These are phyloP conservation scores for Aleurites moluccanus DNA, from an alignment of 441 rosid species.

Conservation along the genomic window DNA sequence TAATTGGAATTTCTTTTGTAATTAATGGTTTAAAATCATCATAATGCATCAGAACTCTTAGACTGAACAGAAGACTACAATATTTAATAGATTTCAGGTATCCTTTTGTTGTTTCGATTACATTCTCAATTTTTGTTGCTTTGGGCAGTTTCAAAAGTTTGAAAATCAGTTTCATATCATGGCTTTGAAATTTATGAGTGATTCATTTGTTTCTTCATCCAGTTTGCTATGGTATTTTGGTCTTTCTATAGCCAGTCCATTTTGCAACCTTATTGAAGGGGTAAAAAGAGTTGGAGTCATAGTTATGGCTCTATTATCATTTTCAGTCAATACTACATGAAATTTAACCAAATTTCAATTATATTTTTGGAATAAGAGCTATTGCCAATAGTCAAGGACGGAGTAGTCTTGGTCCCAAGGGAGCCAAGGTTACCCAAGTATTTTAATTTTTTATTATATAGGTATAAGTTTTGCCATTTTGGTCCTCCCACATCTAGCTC, in stretches of 20 bases:
- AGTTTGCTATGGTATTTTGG: too few species aligned
- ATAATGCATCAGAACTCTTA: neutral
- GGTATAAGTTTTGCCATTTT: too few species aligned
- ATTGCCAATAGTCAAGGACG: neutral
- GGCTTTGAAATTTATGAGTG: neutral
- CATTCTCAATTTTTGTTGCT: neutral
- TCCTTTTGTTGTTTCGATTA: neutral
- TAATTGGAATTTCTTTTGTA: constrained; percentile 26
- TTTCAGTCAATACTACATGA: neutral
- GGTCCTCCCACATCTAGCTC: too few species aligned
- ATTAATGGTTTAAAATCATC: neutral
- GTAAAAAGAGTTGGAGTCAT: neutral
- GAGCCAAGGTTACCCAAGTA: too few species aligned
- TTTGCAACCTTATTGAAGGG: neutral
- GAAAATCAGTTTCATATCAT: neutral
- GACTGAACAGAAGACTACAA: neutral
- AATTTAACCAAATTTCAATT: neutral
- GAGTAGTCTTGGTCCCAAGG: too few species aligned
- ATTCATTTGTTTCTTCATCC: too few species aligned
- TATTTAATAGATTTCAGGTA: neutral
- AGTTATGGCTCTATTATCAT: neutral
- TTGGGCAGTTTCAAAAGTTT: neutral
- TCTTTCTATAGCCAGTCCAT: too few species aligned
- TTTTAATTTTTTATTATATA: too few species aligned
- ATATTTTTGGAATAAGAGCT: neutral